Conservation (phyloP, 371 early-diverging fungal genomes). For the Nematocida sp. region DNA sequence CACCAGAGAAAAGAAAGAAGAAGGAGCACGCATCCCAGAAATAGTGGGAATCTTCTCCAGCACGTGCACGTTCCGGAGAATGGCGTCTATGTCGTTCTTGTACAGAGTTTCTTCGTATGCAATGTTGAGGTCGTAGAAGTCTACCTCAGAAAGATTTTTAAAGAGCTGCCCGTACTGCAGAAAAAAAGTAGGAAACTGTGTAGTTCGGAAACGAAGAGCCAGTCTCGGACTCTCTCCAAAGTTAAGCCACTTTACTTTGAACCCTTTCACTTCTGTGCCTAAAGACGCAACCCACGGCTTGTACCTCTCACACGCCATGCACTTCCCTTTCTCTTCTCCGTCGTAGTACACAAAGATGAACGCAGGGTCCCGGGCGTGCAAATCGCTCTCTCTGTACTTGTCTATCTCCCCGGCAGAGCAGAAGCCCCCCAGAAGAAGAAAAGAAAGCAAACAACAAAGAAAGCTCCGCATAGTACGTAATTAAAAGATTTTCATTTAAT, state of each 20-base stretch:
- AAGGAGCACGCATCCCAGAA: not conserved
- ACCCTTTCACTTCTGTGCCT: not conserved
- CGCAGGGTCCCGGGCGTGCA: not conserved
- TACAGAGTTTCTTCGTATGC: constrained; percentile 10
- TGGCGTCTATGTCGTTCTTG: constrained; percentile 45
- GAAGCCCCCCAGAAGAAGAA: not conserved
- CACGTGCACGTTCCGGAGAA: constrained; percentile 19
- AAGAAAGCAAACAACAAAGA: constrained; percentile 12
- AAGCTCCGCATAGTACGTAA: not conserved
- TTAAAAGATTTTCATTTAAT: constrained; percentile 17
- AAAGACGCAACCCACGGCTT: constrained; percentile 24
- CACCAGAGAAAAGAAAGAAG: not conserved
- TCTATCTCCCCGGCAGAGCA: not conserved
- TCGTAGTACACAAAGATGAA: constrained; percentile 48
- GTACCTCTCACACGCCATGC: constrained; percentile 38
- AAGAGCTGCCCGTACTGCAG: constrained; percentile 33
- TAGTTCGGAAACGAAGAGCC: constrained; percentile 26
- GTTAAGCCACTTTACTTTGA: constrained; percentile 33
- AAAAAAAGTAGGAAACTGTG: constrained; percentile 44
- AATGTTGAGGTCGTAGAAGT: constrained; percentile 23
- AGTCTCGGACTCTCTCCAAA: constrained; percentile 15
- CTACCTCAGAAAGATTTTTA: constrained; percentile 34
- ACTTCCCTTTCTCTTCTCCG: constrained; percentile 11
- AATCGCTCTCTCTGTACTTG: constrained; percentile 15
- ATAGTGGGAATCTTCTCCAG: constrained; percentile 14